These are phyloP conservation scores for Maudiozyma turicensis DNA, from an alignment of 805 yeast species.

Conservation along the genomic window DNA sequence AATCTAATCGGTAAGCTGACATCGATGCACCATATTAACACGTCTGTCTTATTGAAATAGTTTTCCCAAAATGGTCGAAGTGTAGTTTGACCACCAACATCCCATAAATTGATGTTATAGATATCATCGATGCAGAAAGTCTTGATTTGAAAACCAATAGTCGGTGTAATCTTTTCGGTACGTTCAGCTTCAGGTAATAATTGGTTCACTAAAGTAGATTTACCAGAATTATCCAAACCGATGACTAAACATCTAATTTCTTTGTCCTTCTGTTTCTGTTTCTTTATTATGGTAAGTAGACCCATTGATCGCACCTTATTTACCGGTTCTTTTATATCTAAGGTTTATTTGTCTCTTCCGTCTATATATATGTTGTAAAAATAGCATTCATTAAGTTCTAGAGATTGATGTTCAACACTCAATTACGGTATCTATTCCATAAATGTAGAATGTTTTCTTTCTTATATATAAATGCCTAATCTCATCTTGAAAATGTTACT, in stretches of 20 bases:
- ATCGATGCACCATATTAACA: constrained; percentile 82
- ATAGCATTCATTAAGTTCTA: background rate
- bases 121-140: constrained; percentile 36
- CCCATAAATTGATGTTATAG: constrained; percentile 59
- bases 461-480: too few species aligned
- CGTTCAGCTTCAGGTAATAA: constrained; percentile 34
- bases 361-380: background rate
- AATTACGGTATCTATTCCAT: too few species aligned
- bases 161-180: constrained; percentile 55
- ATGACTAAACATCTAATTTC: constrained; percentile 67
- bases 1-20: constrained; percentile 47
- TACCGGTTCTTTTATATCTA: too few species aligned
- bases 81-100: constrained; percentile 83
- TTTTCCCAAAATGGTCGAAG: constrained; percentile 88
- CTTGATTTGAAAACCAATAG: constrained; percentile 81
- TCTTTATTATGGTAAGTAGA: constrained; percentile 63
- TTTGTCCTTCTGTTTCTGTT: constrained; percentile 70
- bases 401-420: too few species aligned
- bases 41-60: constrained; percentile 76
- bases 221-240: constrained; percentile 89
- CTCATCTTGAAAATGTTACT: too few species aligned
- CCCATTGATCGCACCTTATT: constrained; percentile 46
- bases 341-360: too few species aligned
- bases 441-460: too few species aligned
- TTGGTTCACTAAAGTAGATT: constrained; percentile 67